Evolutionary conservation across 345 rosid species (phyloP).

Genomic region (Salix suchowensis): DNA sequence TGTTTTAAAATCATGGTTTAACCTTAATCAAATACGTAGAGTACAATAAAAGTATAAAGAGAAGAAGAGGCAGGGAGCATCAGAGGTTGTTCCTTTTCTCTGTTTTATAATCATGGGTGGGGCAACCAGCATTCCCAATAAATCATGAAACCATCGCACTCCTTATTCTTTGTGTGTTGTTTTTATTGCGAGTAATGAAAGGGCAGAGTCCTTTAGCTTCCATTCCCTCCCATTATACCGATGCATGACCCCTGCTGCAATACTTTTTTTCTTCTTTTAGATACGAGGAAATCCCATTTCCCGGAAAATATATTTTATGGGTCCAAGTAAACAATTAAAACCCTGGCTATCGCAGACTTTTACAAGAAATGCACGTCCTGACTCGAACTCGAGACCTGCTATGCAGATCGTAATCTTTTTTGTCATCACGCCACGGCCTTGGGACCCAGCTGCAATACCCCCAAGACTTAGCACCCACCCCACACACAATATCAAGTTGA

Average conservation of each 20-base stretch:
- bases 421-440: fast-evolving
- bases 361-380: too few relatives aligned
- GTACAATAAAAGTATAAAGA: not conserved
- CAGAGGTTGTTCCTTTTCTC: not conserved
- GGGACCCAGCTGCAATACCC: not conserved
- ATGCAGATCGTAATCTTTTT: too few relatives aligned
- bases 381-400: too few relatives aligned
- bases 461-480: not conserved
- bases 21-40: not conserved
- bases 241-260: not conserved
- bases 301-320: fast-evolving
- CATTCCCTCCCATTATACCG: conserved; percentile 15
- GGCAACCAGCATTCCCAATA: conserved; percentile 26
- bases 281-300: fast-evolving
- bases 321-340: fast-evolving
- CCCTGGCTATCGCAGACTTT: too few relatives aligned
- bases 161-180: conserved; percentile 10
- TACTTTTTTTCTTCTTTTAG: not conserved
- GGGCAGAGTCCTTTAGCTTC: conserved; percentile 12
- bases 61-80: conserved; percentile 20
- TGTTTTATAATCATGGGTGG: conserved; percentile 19
- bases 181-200: conserved; percentile 11
- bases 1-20: conserved; percentile 5
- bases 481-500: not conserved
- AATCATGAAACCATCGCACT: conserved; percentile 38